Evolutionary conservation across 768 basidiomycete species (phyloP).

Genomic region (Xanthoconium stramineum): DNA sequence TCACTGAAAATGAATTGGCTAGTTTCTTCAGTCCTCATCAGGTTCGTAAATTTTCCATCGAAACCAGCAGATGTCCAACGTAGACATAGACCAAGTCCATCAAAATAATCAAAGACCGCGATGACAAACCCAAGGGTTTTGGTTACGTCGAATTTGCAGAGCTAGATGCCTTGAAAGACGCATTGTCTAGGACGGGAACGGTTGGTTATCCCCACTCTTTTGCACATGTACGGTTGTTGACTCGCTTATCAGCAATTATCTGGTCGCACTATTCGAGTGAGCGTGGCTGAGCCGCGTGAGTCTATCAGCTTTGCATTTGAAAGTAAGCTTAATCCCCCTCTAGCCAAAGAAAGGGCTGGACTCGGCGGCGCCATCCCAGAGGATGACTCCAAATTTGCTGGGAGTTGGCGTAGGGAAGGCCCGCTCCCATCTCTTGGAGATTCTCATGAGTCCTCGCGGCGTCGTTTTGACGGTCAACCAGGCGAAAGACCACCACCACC

Average conservation of each 20-base stretch:
- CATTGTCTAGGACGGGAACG: conserved; percentile 64
- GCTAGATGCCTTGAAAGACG: conserved; percentile 82
- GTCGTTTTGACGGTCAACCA: conserved; percentile 58
- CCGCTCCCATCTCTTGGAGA: conserved; percentile 71
- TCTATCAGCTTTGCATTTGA: conserved; percentile 18
- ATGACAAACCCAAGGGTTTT: conserved; percentile 96
- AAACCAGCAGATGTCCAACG: not conserved
- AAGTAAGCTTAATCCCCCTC: conserved; percentile 9
- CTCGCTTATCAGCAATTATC: conserved; percentile 51
- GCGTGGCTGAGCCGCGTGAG: conserved; percentile 95
- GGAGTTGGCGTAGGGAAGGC: conserved; percentile 83
- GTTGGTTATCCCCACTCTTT: conserved; percentile 42
- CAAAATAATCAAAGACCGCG: conserved; percentile 90
- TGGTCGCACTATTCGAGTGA: conserved; percentile 81
- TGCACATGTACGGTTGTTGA: not conserved
- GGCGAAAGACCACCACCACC: conserved; percentile 42
- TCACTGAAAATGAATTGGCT: conserved; percentile 78
- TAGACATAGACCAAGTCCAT: conserved; percentile 65
- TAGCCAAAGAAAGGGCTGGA: conserved; percentile 74
- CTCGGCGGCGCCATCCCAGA: conserved; percentile 50
- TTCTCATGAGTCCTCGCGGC: conserved; percentile 62
- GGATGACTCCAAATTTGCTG: conserved; percentile 80
- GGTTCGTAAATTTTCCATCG: conserved; percentile 36
- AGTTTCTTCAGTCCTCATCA: conserved; percentile 70
- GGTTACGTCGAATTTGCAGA: conserved; percentile 96